phyloP scores from a whole-genome alignment of 768 basidiomycete species.

The Boletus rex-veris region DNA sequence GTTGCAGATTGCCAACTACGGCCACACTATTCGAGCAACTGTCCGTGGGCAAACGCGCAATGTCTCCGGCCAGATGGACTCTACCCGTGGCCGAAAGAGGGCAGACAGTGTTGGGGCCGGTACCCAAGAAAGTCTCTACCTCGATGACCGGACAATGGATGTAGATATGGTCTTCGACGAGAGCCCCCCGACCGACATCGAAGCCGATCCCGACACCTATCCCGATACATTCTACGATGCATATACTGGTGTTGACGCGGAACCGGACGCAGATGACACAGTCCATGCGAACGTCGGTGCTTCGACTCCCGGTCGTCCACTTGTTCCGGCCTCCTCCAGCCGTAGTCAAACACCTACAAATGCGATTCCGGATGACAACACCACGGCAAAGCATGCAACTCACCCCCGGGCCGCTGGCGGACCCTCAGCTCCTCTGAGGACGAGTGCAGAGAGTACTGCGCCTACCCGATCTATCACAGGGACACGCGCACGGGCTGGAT shows the following conservation, averaged over 20 bases:
- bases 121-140: constrained; percentile 58
- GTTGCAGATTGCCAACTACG: constrained; percentile 85
- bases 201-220: constrained; percentile 45
- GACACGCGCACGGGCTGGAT: constrained; percentile 14
- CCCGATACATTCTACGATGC: constrained; percentile 42
- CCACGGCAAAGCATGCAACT: constrained; percentile 42
- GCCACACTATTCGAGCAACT: constrained; percentile 50
- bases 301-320: constrained; percentile 19
- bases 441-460: constrained; percentile 40
- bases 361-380: constrained; percentile 32
- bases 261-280: constrained; percentile 18
- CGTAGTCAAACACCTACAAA: constrained; percentile 45
- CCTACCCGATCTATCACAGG: constrained; percentile 35
- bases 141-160: constrained; percentile 51
- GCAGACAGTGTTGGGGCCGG: constrained; percentile 64
- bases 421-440: constrained; percentile 38
- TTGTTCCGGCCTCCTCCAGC: constrained; percentile 23
- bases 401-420: constrained; percentile 43
- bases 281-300: constrained; percentile 15
- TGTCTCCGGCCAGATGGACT: constrained; percentile 22
- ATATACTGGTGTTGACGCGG: constrained; percentile 19
- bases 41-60: constrained; percentile 26
- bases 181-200: constrained; percentile 69
- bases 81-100: constrained; percentile 44
- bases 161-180: constrained; percentile 69